Percentiles rank a stretch among this genome's conserved stretches.
These are phyloP conservation scores for Annulohypoxylon bovei DNA, from an alignment of 495 filamentous ascomycete genomes.

Conservation along the genomic window DNA sequence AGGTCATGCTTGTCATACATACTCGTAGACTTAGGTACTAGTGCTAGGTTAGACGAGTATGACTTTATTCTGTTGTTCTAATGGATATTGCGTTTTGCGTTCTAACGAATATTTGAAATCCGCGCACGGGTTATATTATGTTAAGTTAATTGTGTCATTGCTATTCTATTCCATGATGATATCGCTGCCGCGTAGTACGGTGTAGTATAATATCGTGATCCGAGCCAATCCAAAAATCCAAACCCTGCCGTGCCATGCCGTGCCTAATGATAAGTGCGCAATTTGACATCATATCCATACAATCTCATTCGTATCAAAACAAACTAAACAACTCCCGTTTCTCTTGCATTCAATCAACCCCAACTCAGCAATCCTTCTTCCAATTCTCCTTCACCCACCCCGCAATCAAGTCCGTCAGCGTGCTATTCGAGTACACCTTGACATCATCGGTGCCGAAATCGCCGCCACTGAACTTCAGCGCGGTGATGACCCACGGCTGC, in stretches of 20 bases:
- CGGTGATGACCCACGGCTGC: constrained; percentile 77
- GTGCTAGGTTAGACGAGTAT: neutral
- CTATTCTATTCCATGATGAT: neutral
- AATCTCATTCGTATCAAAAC: neutral
- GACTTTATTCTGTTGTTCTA: no score
- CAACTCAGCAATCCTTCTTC: constrained; percentile 61
- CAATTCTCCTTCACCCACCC: constrained; percentile 85
- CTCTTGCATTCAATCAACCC: neutral
- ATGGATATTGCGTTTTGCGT: neutral
- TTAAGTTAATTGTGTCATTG: neutral
- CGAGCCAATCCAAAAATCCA: constrained; percentile 3
- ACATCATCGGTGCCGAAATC: constrained; percentile 69
- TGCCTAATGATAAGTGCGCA: constrained; percentile 1
- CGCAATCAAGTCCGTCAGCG: constrained; percentile 77
- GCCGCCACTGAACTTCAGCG: constrained; percentile 72
- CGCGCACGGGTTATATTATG: neutral
- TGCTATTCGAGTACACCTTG: constrained; percentile 70
- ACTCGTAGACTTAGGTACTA: no score
- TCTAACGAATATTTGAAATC: neutral
- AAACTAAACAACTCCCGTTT: neutral
- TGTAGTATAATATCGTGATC: neutral
- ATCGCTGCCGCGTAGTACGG: neutral
- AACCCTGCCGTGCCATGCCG: neutral
- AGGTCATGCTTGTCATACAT: neutral
- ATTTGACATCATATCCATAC: constrained; percentile 5